These are phyloP conservation scores for Candida sojae DNA, from an alignment of 1,139 yeast species.

Conservation along the genomic window DNA sequence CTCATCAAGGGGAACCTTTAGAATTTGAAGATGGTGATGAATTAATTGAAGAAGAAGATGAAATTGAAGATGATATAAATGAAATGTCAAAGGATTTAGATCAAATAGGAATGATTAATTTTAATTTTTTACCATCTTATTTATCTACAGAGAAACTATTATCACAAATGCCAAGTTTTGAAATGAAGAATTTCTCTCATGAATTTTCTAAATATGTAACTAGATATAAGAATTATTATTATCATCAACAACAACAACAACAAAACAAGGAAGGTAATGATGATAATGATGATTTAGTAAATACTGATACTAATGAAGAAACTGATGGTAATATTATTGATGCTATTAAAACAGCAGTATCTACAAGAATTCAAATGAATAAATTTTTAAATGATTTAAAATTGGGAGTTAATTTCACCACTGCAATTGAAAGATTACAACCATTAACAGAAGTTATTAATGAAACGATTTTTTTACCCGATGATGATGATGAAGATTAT, in stretches of 20 bases:
- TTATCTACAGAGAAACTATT: slow-evolving; percentile 17
- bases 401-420: slow-evolving; percentile 50
- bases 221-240: slow-evolving; percentile 21
- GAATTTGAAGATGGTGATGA: not conserved
- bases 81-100: slow-evolving; percentile 46
- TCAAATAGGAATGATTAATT: slow-evolving; percentile 42
- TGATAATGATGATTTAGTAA: slow-evolving; percentile 15
- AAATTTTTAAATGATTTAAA: slow-evolving; percentile 52
- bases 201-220: slow-evolving; percentile 33
- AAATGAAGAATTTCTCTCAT: slow-evolving; percentile 29
- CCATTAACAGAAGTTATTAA: slow-evolving; percentile 55
- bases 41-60: not conserved
- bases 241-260: not conserved
- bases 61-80: slow-evolving; percentile 20
- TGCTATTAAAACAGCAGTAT: slow-evolving; percentile 39
- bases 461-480: slow-evolving; percentile 51
- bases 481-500: slow-evolving; percentile 36
- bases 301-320: slow-evolving; percentile 25
- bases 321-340: slow-evolving; percentile 28
- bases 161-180: slow-evolving; percentile 25
- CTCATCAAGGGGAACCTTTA: not conserved
- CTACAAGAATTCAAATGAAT: slow-evolving; percentile 49
- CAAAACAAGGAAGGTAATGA: slow-evolving; percentile 9
- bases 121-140: slow-evolving; percentile 16
- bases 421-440: slow-evolving; percentile 59